phyloP scores from a whole-genome alignment of 192 early-diverging fungal species.

The Backusella luteola region DNA sequence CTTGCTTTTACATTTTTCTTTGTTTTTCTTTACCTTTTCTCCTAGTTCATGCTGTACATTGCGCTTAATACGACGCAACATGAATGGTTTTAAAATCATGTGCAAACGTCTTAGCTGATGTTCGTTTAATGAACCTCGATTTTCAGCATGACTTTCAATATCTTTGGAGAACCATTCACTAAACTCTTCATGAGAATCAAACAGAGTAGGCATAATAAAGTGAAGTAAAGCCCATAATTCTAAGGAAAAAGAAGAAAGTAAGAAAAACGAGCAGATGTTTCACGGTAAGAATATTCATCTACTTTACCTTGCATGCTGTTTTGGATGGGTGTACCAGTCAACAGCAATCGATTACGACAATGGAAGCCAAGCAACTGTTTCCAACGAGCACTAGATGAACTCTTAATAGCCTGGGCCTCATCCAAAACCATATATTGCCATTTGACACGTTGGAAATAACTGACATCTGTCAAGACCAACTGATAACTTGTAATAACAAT shows the following conservation, averaged over 20 bases:
- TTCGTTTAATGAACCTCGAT: slow-evolving; percentile 75
- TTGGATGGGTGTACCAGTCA: slow-evolving; percentile 94
- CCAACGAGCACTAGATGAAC: slow-evolving; percentile 85
- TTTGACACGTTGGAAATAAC: slow-evolving; percentile 77
- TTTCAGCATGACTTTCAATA: slow-evolving; percentile 88
- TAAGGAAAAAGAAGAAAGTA: neutral
- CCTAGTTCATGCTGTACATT: slow-evolving; percentile 90
- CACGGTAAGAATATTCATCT: neutral
- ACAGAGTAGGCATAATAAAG: slow-evolving; percentile 94
- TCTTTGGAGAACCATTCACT: slow-evolving; percentile 94
- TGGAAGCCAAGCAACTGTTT: slow-evolving; percentile 81
- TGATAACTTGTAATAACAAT: slow-evolving; percentile 91
- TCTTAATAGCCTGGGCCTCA: slow-evolving; percentile 95
- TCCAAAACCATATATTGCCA: slow-evolving; percentile 98
- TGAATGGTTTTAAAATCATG: slow-evolving; percentile 94
- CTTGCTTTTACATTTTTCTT: neutral
- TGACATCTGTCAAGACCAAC: slow-evolving; percentile 76
- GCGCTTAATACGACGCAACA: slow-evolving; percentile 87
- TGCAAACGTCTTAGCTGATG: slow-evolving; percentile 84
- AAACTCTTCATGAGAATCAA: slow-evolving; percentile 92
- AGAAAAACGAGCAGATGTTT: neutral
- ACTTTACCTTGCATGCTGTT: slow-evolving; percentile 78
- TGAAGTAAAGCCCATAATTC: slow-evolving; percentile 92
- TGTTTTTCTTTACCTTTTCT: slow-evolving; percentile 58
- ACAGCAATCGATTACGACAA: slow-evolving; percentile 78